Base-by-base conservation (phyloP, 495 filamentous ascomycete genomes). In the Chaetomium fimeti region DNA sequence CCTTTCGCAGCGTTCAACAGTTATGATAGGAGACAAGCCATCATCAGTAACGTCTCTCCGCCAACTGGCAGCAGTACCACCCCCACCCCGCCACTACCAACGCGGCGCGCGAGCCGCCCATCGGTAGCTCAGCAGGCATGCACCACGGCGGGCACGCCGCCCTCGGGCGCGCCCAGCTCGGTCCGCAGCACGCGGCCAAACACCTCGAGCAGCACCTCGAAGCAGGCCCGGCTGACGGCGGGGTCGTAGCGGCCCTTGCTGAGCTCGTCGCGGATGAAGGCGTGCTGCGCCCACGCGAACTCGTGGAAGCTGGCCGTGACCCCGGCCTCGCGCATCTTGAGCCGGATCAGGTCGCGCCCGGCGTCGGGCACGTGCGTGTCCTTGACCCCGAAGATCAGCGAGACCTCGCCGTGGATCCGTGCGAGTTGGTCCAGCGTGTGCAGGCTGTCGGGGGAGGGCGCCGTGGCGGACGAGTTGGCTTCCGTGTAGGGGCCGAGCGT, bases 161-260 rank as follows among this genome's bases (percentile, higher is more conserved):
- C 81, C 52, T 80, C 77, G 28, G 67, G 67, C 51, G 69, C 76
- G 18, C 93, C 93, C 64, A 97, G 71, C 66, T 96, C 91, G 24
- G 87, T 77, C 78, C 88, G 90, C 74, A 98, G 74, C 2, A 84
- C 88, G 36, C 93, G 79, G 7, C 84, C 86, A 78, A 97, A 97
- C 59, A 96, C 70, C 78, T 98, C 93, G 24, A 92, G 76, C 65
- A 98, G 74, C 74, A 97, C 90, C 82, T 93, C 89, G 71, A 96
- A 97, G 77, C 93, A 96, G n/a, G 90, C 83, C 72, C 91, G 91
- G 13, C 85, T 86, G 60, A 98, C 85, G 2, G 88, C 89, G 0
- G 93, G 91, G 68, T 98, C 93, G 68, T 96, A 98, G 15, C 93
- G 84, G 6, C 92, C 92, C 78, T 97, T 98, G 71, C 88, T 92